These are phyloP conservation scores for Pleodorina starrii DNA, from an alignment of 139 green algal species.

Conservation along the genomic window DNA sequence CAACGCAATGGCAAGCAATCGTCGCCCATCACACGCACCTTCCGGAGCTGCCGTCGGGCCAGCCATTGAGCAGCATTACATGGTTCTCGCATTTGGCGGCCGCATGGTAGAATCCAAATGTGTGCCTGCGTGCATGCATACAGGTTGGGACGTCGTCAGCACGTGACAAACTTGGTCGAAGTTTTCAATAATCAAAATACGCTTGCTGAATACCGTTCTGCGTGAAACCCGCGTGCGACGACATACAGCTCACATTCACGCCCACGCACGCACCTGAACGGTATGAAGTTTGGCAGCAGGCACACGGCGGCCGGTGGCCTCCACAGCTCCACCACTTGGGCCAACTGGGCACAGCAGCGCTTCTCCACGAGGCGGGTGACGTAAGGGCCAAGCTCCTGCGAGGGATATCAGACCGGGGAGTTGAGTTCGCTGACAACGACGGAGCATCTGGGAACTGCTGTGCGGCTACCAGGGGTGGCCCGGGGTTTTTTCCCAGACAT, in stretches of 20 bases:
- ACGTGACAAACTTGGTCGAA: background rate
- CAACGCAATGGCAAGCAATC: background rate
- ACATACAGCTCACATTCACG: background rate
- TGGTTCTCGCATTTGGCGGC: slow-evolving; percentile 6
- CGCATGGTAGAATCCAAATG: slow-evolving; percentile 45
- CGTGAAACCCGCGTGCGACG: background rate
- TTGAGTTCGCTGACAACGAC: background rate
- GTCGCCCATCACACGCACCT: background rate
- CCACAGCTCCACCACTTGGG: slow-evolving; percentile 1
- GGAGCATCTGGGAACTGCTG: background rate
- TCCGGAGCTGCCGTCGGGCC: slow-evolving; percentile 43
- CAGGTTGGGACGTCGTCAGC: background rate
- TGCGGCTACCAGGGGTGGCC: background rate
- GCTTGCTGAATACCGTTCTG: background rate
- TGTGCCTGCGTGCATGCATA: background rate
- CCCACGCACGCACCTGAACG: slow-evolving; percentile 3
- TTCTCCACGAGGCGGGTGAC: slow-evolving; percentile 6
- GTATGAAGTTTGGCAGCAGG: slow-evolving; percentile 1
- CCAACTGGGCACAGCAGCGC: slow-evolving; percentile 28
- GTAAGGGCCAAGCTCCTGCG: background rate
- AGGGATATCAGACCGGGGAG: background rate
- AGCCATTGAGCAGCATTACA: slow-evolving; percentile 35
- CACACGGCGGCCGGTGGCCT: background rate
- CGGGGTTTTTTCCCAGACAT: background rate
- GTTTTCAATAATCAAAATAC: background rate